These are phyloP conservation scores for Acanthochlamys bracteata DNA, from an alignment of 106 monocot genomes.

Conservation along the genomic window DNA sequence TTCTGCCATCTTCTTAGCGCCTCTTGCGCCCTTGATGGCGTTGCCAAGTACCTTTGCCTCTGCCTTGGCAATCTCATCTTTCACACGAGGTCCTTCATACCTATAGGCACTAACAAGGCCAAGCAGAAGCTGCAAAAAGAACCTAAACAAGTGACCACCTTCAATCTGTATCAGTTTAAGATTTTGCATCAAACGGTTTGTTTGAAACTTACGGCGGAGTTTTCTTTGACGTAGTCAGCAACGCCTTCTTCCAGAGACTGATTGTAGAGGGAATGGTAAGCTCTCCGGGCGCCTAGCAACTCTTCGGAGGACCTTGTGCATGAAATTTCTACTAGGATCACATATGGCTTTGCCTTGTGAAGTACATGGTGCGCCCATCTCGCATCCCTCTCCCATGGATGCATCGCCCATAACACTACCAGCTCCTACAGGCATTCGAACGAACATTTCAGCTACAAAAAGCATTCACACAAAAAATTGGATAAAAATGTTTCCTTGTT, in stretches of 20 bases:
- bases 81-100: slow-evolving; percentile 47
- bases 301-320: slow-evolving; percentile 60
- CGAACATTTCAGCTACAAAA: too few species aligned
- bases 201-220: slow-evolving; percentile 21
- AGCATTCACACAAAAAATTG: too few species aligned
- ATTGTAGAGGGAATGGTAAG: slow-evolving; percentile 58
- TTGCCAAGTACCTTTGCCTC: slow-evolving; percentile 43
- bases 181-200: too few species aligned
- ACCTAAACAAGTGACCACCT: too few species aligned
- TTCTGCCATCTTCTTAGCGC: slow-evolving; percentile 14
- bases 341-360: slow-evolving; percentile 32
- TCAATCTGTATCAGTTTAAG: too few species aligned
- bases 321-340: slow-evolving; percentile 54
- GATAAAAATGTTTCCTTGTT: background rate
- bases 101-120: slow-evolving; percentile 59
- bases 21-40: slow-evolving; percentile 20
- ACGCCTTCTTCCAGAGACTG: slow-evolving; percentile 70
- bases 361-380: slow-evolving; percentile 55
- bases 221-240: slow-evolving; percentile 39
- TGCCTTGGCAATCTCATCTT: slow-evolving; percentile 30
- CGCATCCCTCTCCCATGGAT: slow-evolving; percentile 73
- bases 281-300: slow-evolving; percentile 44
- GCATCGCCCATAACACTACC: slow-evolving; percentile 50
- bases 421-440: slow-evolving; percentile 20
- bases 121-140: slow-evolving; percentile 51